Base-by-base conservation (phyloP, 768 basidiomycete species). In the Hericium erinaceus region DNA sequence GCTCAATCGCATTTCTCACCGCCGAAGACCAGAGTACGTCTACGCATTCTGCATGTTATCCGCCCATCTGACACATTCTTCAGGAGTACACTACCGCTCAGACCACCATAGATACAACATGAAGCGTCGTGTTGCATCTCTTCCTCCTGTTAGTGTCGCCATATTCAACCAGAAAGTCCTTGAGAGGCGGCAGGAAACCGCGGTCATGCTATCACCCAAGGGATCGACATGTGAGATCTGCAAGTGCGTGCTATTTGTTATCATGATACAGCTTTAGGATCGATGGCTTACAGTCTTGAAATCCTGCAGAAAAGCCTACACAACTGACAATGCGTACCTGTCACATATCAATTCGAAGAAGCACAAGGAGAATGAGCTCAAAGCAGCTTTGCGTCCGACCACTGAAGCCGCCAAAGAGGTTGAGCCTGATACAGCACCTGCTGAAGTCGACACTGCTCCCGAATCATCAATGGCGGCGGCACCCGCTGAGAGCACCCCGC, bases 51-150 rank as follows among this genome's bases (percentile, higher is more conserved):
- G 38, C 15, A 20, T 9, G 6, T n/a, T 38, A 22, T 4, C 24
- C 37, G 55, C 48, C n/a, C 26, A 46, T 33, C 54, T 16, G 39
- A 62, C 20, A 49, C 53, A 44, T 18, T 48, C 26, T 64, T 13
- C 64, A 92, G 89, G 95, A 58, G 73, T 75, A 0, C 97, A 99
- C 69, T 98, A 95, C 71, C 83, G 84, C 61, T 91, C 92, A 24
- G 97, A 99, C 71, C 89, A 90, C 70, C 97, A 99, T 74, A 79
- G 94, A 55, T 99, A 99, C 74, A 99, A 99, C 68, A 92, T 98
- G 85, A 95, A 95, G 77, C 88, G 95, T 62, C 84, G 93, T 28
- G 89, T 98, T 16, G 95, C 95, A 2, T 83, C 80, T 5, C 79
- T 99, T 2, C 88, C 92, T 9, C 94, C 95, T 2, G 83, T 99